A percentile compares a stretch with the other conserved stretches of the same genome.
Evolutionary conservation across 75 land plant genomes (phyloP).

Genomic region (Picea glauca): DNA sequence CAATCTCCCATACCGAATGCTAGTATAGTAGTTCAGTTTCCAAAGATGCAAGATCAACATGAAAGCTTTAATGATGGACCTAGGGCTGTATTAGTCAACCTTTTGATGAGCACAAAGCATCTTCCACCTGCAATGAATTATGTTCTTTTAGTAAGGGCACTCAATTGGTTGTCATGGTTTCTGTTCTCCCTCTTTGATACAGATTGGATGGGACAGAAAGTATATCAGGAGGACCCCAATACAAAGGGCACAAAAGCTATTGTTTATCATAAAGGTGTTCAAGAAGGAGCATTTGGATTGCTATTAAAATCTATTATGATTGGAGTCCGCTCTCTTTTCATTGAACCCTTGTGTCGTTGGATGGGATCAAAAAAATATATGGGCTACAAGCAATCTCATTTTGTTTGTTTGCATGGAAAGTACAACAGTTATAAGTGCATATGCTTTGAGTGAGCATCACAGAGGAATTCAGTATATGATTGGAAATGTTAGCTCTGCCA

Average conservation of each 20-base stretch:
- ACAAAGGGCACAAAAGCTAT: constrained; percentile 37
- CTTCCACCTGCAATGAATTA: constrained; percentile 87
- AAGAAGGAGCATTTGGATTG: constrained; percentile 98
- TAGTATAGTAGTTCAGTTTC: not conserved
- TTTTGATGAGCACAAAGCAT: constrained; percentile 78
- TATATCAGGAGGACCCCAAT: constrained; percentile 80
- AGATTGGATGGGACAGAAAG: constrained; percentile 98
- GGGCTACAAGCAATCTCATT: constrained; percentile 94
- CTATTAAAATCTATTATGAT: constrained; percentile 94
- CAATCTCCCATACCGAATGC: not conserved
- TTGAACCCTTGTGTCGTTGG: constrained; percentile 76
- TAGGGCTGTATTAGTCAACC: constrained; percentile 75
- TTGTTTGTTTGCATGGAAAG: constrained; percentile 85
- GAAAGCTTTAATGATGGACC: constrained; percentile 53
- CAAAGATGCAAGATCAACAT: constrained; percentile 17
- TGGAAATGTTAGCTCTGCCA: constrained; percentile 31
- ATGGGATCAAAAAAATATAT: constrained; percentile 69
- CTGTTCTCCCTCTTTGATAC: constrained; percentile 92
- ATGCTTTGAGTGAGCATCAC: constrained; percentile 33
- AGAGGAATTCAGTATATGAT: constrained; percentile 46
- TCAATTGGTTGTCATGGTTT: constrained; percentile 95
- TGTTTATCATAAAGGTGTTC: constrained; percentile 79
- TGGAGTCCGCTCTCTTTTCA: constrained; percentile 76
- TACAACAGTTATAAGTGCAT: constrained; percentile 70
- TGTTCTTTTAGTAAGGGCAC: constrained; percentile 88